A percentile compares a stretch with the other conserved stretches of the same genome.
These are phyloP conservation scores for Hypoxylon sp. DNA, from an alignment of 2,329 filamentous ascomycete genomes.

Conservation along the genomic window DNA sequence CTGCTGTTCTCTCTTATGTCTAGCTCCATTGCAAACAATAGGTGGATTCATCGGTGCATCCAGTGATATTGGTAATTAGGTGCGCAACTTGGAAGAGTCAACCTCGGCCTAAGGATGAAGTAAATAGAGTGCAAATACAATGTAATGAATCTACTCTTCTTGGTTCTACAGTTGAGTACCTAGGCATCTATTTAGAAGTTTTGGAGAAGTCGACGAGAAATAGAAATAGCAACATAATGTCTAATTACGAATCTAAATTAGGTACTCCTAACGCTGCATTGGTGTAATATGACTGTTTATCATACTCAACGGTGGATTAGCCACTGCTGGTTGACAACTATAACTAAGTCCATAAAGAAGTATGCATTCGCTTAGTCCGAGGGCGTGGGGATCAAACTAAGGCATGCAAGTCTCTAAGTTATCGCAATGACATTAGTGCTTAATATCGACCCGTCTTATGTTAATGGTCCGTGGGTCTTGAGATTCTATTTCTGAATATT, in stretches of 20 bases:
- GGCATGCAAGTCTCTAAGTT: not conserved
- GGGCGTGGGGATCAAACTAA: not conserved
- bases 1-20: conserved; percentile 24
- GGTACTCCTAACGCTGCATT: not conserved
- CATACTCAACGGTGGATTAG: not conserved
- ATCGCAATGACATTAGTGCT: not conserved
- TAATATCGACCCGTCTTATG: not conserved
- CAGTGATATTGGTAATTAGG: not conserved
- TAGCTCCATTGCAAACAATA: conserved; percentile 18
- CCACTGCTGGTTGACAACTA: not conserved
- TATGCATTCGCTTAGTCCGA: not conserved
- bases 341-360: too few relatives aligned
- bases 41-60: conserved; percentile 13
- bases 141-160: not conserved
- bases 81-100: conserved; percentile 9
- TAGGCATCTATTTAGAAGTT: too few relatives aligned
- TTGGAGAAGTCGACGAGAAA: not conserved
- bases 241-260: not conserved
- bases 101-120: not conserved
- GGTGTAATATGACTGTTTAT: not conserved
- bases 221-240: not conserved
- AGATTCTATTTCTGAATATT: not conserved
- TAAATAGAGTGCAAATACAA: conserved; percentile 1
- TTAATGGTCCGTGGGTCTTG: not conserved
- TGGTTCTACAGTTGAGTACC: not conserved